Evolutionary conservation across 108 stramenopile species (phyloP), one percentile per base, ranked within the genome.

Genomic region (Nitzschia sp.): DNA sequence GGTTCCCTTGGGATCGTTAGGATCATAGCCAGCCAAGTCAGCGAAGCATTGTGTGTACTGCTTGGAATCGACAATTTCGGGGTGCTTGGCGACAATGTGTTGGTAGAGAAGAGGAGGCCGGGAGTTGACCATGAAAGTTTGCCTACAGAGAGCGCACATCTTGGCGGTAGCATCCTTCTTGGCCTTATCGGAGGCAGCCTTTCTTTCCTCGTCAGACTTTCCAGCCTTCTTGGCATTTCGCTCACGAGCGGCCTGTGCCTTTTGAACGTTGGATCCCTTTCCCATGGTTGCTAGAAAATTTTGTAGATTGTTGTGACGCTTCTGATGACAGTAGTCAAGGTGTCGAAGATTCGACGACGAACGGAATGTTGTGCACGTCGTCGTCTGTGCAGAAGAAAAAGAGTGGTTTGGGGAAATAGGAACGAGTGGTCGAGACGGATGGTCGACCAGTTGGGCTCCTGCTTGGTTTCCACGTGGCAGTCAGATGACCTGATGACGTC

Each of bases 121-220:
- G 55, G 87, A 81, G 65, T 91, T 94, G n/a, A 90, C 84, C 93
- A 94, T 91, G 79, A 94, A 94, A 10, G 90, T 94, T 70, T 91
- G 90, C 37, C 77, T 65, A 76, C 93, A 94, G 17, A 91, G 63
- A 48, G 77, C 74, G 77, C 93, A 94, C 76, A 84, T 87, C 67
- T 81, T 89, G 43, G 90, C 90, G 20, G 75, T 53, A 8, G 90
- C 78, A 72, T 94, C 93, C 57, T 75, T 65, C 76, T 66, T 71
- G 57, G 87, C 87, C 76, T 94, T 94, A 39, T 54, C 81, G 9
- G 76, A 39, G 43, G 93, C 87, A 53, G 90, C 93, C 71, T 79
- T 90, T 67, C 93, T 80, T 69, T 94, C 93, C 77, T 91, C 93
- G 10, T 86, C 85, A 20, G 87, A 73, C 68, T 91, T 94, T 21